Evolutionary conservation across 106 monocot species (phyloP).

Genomic region (Chionographis japonica): DNA sequence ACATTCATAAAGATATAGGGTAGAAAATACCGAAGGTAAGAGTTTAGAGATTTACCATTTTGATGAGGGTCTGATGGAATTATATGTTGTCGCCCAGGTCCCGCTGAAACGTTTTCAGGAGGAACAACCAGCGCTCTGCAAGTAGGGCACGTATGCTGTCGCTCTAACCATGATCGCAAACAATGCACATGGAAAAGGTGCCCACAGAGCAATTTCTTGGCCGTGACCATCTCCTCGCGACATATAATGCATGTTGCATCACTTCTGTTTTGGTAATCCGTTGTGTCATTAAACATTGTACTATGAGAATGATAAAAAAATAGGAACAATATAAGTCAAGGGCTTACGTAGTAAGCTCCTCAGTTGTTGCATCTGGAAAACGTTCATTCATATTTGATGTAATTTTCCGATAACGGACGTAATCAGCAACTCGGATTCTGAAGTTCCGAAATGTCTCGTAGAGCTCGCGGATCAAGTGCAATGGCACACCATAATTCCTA

Average conservation of each 20-base stretch:
- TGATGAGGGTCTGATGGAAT: constrained; percentile 34
- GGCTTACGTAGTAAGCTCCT: constrained; percentile 75
- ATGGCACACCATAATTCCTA: constrained; percentile 81
- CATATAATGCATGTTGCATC: constrained; percentile 99
- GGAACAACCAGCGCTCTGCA: constrained; percentile 80
- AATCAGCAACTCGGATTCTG: constrained; percentile 76
- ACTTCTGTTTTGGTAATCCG: constrained; percentile 39
- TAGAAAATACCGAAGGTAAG: not conserved
- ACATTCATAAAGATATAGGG: no score
- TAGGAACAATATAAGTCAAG: not conserved
- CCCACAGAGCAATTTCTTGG: constrained; percentile 90
- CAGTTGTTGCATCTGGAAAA: constrained; percentile 87
- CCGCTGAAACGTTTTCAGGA: constrained; percentile 46
- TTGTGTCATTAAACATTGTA: not conserved
- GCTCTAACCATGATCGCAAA: constrained; percentile 86
- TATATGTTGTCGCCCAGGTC: constrained; percentile 32
- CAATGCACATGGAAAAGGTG: constrained; percentile 98
- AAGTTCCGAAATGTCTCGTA: constrained; percentile 97
- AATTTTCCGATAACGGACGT: constrained; percentile 76
- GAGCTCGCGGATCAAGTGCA: constrained; percentile 95
- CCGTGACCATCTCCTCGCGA: constrained; percentile 94
- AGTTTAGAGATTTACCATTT: constrained; percentile 41
- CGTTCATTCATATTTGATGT: constrained; percentile 97
- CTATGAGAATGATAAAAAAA: not conserved
- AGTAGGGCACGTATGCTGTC: constrained; percentile 95